A percentile compares a stretch with the other conserved stretches of the same genome.
Evolutionary conservation across 768 basidiomycete genomes (phyloP).

Genomic region (Pleurotus salmoneostramineus): DNA sequence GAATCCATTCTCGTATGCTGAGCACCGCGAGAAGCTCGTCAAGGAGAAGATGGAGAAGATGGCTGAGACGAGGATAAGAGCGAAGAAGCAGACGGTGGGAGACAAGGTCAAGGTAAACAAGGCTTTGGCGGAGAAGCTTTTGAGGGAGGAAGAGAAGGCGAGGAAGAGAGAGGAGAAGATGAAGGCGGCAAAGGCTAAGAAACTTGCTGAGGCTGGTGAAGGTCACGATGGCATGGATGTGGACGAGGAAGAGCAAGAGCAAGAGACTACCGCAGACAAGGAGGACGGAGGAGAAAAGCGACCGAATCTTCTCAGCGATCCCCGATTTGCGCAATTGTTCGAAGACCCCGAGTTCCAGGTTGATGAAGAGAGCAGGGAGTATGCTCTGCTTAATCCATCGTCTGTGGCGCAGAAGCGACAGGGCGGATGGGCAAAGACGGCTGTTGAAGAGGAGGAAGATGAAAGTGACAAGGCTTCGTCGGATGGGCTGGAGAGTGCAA

Average conservation of each 20-base stretch:
- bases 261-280: conserved; percentile 1
- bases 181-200: conserved; percentile 37
- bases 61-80: conserved; percentile 88
- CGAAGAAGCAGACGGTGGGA: conserved; percentile 53
- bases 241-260: conserved; percentile 19
- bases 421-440: conserved; percentile 54
- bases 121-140: conserved; percentile 81
- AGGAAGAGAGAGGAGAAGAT: conserved; percentile 53
- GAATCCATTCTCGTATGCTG: conserved; percentile 94
- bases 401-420: conserved; percentile 50
- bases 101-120: conserved; percentile 67
- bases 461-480: conserved; percentile 73
- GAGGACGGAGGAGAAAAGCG: conserved; percentile 16
- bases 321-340: conserved; percentile 88
- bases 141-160: conserved; percentile 59
- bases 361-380: conserved; percentile 86
- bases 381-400: conserved; percentile 90
- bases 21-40: conserved; percentile 87
- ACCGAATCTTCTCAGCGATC: conserved; percentile 68
- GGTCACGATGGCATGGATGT: conserved; percentile 28
- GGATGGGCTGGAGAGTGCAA: conserved; percentile 42
- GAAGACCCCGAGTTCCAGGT: conserved; percentile 90
- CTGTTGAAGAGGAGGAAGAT: conserved; percentile 86
- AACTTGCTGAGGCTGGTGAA: conserved; percentile 28
- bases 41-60: conserved; percentile 90